These are phyloP conservation scores for Terana coerulea DNA, from an alignment of 768 basidiomycete genomes.

Conservation along the genomic window DNA sequence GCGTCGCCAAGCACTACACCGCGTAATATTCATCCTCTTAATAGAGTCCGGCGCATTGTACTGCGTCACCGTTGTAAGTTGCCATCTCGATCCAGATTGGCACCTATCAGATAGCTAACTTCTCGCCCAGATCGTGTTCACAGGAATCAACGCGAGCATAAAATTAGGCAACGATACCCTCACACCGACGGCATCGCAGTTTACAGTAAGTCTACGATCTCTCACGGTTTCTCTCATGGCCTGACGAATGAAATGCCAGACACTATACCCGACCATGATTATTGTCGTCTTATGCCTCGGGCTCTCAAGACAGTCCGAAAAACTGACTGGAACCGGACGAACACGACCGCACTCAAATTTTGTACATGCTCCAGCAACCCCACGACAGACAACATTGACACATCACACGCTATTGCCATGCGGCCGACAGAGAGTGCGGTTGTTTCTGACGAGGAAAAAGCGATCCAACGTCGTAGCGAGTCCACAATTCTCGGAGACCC, in stretches of 20 bases:
- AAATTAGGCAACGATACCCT: neutral
- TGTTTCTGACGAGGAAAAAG: too few relatives aligned
- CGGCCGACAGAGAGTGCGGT: too few relatives aligned
- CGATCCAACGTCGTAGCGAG: too few relatives aligned
- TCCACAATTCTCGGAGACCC: too few relatives aligned
- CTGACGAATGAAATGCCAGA: neutral
- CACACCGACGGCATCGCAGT: neutral
- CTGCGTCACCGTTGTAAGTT: neutral
- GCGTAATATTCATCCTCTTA: neutral
- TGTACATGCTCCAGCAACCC: too few relatives aligned
- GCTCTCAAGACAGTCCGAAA: too few relatives aligned
- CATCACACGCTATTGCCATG: too few relatives aligned
- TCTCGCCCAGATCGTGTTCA: neutral
- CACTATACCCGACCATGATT: neutral
- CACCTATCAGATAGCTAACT: neutral
- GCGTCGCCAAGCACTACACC: neutral
- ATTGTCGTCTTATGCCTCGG: too few relatives aligned
- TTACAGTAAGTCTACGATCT: neutral
- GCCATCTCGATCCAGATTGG: neutral
- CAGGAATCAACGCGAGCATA: neutral
- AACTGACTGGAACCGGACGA: too few relatives aligned
- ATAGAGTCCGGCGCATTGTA: neutral
- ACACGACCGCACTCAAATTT: too few relatives aligned
- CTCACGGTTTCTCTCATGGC: neutral
- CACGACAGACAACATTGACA: too few relatives aligned